A percentile compares a stretch with the other conserved stretches of the same genome.
These are phyloP conservation scores for Dendrobium huoshanense DNA, from an alignment of 106 monocot genomes.

Conservation along the genomic window DNA sequence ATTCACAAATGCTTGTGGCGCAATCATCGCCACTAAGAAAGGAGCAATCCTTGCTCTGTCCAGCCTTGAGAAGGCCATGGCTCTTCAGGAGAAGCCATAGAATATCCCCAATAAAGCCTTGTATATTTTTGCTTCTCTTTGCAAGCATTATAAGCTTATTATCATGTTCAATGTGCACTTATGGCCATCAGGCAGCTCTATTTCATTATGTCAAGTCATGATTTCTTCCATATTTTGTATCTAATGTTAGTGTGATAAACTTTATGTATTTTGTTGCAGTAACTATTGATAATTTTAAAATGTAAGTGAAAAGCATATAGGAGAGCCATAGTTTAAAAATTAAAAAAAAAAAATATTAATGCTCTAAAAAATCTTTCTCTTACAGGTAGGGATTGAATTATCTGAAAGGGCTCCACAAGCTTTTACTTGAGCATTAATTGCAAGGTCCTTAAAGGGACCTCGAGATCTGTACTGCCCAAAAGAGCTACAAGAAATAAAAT, in stretches of 20 bases:
- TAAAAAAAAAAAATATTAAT: too few relatives aligned
- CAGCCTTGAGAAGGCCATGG: constrained; percentile 5
- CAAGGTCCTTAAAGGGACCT: too few relatives aligned
- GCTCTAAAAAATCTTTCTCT: too few relatives aligned
- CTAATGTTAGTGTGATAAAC: not conserved
- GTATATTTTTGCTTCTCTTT: not conserved
- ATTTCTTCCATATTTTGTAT: not conserved
- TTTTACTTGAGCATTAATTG: too few relatives aligned
- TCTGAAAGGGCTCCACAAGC: too few relatives aligned
- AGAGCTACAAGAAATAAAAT: too few relatives aligned
- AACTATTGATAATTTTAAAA: too few relatives aligned
- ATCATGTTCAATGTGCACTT: not conserved
- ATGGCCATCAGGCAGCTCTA: not conserved
- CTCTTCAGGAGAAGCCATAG: not conserved
- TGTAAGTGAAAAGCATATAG: too few relatives aligned
- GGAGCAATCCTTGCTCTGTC: constrained; percentile 85
- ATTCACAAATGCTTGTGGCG: constrained; percentile 71
- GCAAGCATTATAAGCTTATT: not conserved
- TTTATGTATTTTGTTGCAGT: not conserved
- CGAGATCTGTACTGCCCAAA: too few relatives aligned
- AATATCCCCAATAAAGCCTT: not conserved
- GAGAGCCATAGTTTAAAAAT: too few relatives aligned
- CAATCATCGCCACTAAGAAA: constrained; percentile 80
- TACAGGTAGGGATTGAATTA: too few relatives aligned
- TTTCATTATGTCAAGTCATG: not conserved